These are phyloP conservation scores for Coniella lustricola DNA, from an alignment of 2,329 filamentous ascomycete genomes.

Conservation along the genomic window DNA sequence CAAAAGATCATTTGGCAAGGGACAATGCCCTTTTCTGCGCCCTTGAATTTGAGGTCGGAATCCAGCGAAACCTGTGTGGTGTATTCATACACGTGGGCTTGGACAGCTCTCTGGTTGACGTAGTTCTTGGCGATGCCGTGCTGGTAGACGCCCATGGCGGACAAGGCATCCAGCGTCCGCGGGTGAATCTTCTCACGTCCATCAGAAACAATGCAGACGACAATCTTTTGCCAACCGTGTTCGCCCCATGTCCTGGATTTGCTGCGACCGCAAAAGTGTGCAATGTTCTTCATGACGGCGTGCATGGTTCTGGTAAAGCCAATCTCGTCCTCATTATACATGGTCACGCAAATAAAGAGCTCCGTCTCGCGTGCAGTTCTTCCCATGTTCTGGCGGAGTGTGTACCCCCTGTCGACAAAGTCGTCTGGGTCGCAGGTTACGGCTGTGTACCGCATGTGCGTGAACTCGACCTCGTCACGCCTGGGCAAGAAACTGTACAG, in stretches of 20 bases:
- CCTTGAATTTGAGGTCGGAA: constrained; percentile 95
- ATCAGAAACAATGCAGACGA: constrained; percentile 93
- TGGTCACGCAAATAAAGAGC: constrained; percentile 92
- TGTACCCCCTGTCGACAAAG: constrained; percentile 82
- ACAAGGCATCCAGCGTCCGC: constrained; percentile 84
- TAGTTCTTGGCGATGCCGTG: constrained; percentile 97
- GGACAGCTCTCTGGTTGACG: constrained; percentile 92
- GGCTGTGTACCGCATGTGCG: constrained; percentile 96
- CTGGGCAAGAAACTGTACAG: constrained; percentile 93
- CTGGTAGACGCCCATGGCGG: constrained; percentile 96
- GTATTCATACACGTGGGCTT: constrained; percentile 97
- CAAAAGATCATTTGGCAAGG: constrained; percentile 98
- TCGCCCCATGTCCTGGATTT: constrained; percentile 96
- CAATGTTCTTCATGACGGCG: constrained; percentile 96
- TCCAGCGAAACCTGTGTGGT: constrained; percentile 97
- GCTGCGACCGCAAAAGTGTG: constrained; percentile 87
- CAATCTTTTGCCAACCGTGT: constrained; percentile 97
- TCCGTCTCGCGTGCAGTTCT: constrained; percentile 82
- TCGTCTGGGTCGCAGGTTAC: constrained; percentile 98
- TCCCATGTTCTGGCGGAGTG: constrained; percentile 85
- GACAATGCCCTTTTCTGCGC: constrained; percentile 96
- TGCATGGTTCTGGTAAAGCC: constrained; percentile 97
- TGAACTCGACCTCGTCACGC: constrained; percentile 91
- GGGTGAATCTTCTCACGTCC: constrained; percentile 86
- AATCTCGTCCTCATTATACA: constrained; percentile 99